Base-by-base conservation (phyloP, 495 filamentous ascomycete species). In the Annulohypoxylon maeteangense region DNA sequence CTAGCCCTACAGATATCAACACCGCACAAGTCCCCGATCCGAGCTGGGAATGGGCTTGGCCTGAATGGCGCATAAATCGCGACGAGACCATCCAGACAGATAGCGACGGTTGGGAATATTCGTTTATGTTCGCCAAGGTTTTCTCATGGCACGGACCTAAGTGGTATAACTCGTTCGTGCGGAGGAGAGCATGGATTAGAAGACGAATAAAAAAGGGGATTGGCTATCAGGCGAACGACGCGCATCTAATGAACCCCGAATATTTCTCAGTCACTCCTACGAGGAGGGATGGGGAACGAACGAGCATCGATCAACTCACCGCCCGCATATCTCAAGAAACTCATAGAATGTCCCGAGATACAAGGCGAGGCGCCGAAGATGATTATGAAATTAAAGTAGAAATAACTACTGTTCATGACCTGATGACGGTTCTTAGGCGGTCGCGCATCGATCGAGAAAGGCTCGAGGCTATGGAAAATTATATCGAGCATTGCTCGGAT, bases 11-110 rank as follows among this genome's bases (percentile, higher is more conserved):
- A 66, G 88, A 95, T 75, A 96, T 97, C 65, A 87, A 90, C 57
- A 96, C 94, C 65, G 93, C 95, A 0, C 96, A 98, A 76, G 84
- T 96, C 1, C 95, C 96, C 0, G 96, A 98, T 76, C 96, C 96
- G 2, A 92, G 90, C 74, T 99, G 96, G 96, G 88, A 91, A 79
- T 99, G 95, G 95, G 90, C 87, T 4, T 99, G 95, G 96, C 88
- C 90, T 63, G 90, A 90, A 38, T 99, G 96, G 96, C 93, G 92
- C 69, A 89, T 97, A 22, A 94, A 99, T 75, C 93, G 93, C 85
- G 90, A 92, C 7, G 88, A 88, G n/a, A 89, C 92, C 67, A 73
- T 75, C 16, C n/a, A 70, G 45, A 88, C 93, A 8, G 96, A 98
- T 72, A 90, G 95, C 65, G 93, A 97, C 67, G 96, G 96, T 2